Evolutionary conservation across 495 filamentous ascomycete species (phyloP), one percentile per base, ranked within the genome.

Genomic region (Annulohypoxylon bovei): DNA sequence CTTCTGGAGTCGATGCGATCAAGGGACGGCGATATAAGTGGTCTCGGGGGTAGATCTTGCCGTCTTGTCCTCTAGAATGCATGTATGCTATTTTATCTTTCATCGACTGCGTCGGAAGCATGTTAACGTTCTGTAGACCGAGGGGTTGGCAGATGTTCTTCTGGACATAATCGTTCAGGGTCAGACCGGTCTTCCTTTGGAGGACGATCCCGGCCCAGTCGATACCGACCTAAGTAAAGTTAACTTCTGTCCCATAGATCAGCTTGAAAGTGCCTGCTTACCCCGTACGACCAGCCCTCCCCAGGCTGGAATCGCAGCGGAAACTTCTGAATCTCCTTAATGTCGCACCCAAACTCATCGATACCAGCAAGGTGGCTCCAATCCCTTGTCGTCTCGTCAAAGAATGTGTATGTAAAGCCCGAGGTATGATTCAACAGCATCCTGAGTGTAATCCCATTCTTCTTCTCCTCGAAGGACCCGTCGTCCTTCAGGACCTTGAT

Each of bases 341-440:
- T 62, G 23, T 79, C 60, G 12, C 82, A 83, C 3, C 80, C 80
- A 64, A 90, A 86, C 71, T 89, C 87, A 70, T 89, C 86, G 12
- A 80, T 68, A 9, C 87, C 87, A 9, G 76, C 63, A 0, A 85
- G 86, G 20, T 78, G 74, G 2, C 75, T 74, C 67, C 77, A 85
- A 20, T 85, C 76, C 18, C 81, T 68, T 5, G 89, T 66, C 55
- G 80, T 80, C 1, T 85, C 78, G 63, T 89, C 85, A 68, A 86
- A 85, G 71, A 89, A 88, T 5, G 80, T 73, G 49, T 87, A 87
- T 3, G 77, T 78, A 35, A 86, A 85, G 2, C 84, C 83, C 68
- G 84, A 79, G 23, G 87, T 90, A 78, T 90, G 89, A 20, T 70
- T 81, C 28, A 91, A 70, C 7, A 91, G 71, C 88, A 90, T 90